These are phyloP conservation scores for Tagetes erecta DNA, from an alignment of 129 eudicot species.

Conservation along the genomic window DNA sequence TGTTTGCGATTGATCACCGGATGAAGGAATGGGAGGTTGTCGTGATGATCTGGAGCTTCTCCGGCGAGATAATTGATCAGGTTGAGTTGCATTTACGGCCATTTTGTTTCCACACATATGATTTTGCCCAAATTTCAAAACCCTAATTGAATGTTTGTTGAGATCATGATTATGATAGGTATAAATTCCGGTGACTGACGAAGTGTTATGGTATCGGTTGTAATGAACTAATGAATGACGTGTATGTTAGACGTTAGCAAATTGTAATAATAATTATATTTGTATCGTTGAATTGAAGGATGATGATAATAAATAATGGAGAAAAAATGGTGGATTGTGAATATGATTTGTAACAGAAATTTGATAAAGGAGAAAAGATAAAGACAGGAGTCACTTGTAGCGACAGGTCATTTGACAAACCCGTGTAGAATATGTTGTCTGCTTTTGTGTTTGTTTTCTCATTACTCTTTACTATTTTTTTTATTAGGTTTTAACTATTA, in stretches of 20 bases:
- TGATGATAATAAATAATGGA: neutral
- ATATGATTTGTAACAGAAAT: neutral
- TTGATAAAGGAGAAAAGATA: neutral
- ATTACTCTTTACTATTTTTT: no score
- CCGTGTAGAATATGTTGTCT: slow-evolving; percentile 31
- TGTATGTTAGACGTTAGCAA: neutral
- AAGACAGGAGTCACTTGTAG: slow-evolving; percentile 30
- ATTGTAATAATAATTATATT: neutral
- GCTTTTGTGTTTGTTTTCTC: neutral
- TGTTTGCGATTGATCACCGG: slow-evolving; percentile 3
- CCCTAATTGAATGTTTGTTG: slow-evolving; percentile 7
- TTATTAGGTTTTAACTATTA: no score
- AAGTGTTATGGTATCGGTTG: neutral
- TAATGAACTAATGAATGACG: slow-evolving; percentile 5
- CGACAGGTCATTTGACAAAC: neutral
- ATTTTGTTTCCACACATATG: slow-evolving; percentile 77
- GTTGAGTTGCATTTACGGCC: slow-evolving; percentile 62
- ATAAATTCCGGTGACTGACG: neutral
- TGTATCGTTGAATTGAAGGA: neutral
- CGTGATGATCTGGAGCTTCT: slow-evolving; percentile 19
- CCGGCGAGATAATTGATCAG: slow-evolving; percentile 23
- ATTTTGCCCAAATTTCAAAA: neutral
- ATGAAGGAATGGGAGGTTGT: neutral
- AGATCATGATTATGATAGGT: neutral
- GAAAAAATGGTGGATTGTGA: neutral